Evolutionary conservation across 805 yeast species (phyloP).

Genomic region (Lachancea quebecensis): DNA sequence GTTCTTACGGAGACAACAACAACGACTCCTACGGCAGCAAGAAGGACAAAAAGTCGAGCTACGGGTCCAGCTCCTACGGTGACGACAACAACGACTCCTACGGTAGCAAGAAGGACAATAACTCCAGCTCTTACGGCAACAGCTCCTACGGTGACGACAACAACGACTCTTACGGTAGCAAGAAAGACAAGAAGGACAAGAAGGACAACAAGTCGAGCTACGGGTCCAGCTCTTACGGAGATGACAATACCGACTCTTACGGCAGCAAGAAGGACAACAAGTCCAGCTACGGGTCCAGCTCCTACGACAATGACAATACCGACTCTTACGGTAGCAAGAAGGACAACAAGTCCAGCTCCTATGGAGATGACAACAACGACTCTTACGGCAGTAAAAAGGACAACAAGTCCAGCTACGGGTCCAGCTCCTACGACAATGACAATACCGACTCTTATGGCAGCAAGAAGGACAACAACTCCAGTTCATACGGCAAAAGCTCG

Average conservation of each 20-base stretch:
- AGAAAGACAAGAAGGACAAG: slow-evolving; percentile 5
- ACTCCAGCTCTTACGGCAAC: not conserved
- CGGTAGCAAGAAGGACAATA: slow-evolving; percentile 8
- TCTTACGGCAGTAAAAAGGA: slow-evolving; percentile 25
- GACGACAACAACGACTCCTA: slow-evolving; percentile 14
- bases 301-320: slow-evolving; percentile 12
- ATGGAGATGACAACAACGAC: slow-evolving; percentile 17
- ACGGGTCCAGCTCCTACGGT: slow-evolving; percentile 18
- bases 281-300: too few species aligned
- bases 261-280: slow-evolving; percentile 12
- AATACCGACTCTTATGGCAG: slow-evolving; percentile 18
- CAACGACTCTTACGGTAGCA: slow-evolving; percentile 19
- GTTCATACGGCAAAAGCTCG: slow-evolving; percentile 14
- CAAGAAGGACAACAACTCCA: slow-evolving; percentile 19
- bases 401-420: slow-evolving; percentile 11
- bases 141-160: slow-evolving; percentile 8
- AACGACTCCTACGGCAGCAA: slow-evolving; percentile 17
- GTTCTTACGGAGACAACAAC: slow-evolving; percentile 15
- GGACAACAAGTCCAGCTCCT: slow-evolving; percentile 11
- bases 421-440: slow-evolving; percentile 15
- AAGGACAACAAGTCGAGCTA: slow-evolving; percentile 11
- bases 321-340: slow-evolving; percentile 26
- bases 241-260: not conserved
- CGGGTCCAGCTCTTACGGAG: slow-evolving; percentile 15
- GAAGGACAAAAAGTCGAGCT: slow-evolving; percentile 12